Percentiles rank a stretch among this genome's conserved stretches.
These are phyloP conservation scores for Fusarium sp. DNA, from an alignment of 2,329 filamentous ascomycete genomes.

Conservation along the genomic window DNA sequence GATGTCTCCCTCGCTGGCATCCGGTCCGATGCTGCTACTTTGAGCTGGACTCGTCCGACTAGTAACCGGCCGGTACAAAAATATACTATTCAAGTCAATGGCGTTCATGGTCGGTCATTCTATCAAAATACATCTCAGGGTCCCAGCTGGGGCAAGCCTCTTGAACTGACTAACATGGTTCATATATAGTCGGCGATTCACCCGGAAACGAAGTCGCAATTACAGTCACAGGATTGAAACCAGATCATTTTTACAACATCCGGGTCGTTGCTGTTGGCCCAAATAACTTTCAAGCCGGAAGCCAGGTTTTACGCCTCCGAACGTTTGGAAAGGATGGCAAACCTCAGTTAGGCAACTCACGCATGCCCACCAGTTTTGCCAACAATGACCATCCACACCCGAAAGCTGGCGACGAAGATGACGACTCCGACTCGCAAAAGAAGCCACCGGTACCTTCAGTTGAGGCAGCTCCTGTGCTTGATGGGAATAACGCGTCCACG, in stretches of 20 bases:
- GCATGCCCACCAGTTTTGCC: conserved; percentile 70
- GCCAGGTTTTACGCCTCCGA: conserved; percentile 85
- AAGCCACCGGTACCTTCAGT: conserved; percentile 68
- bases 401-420: conserved; percentile 60
- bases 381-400: conserved; percentile 65
- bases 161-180: conserved; percentile 33
- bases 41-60: conserved; percentile 89
- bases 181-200: conserved; percentile 81
- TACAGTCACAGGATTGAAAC: conserved; percentile 88
- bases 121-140: conserved; percentile 12
- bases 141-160: conserved; percentile 1
- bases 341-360: conserved; percentile 71
- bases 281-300: conserved; percentile 93
- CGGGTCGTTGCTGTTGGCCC: conserved; percentile 92
- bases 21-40: conserved; percentile 85
- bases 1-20: conserved; percentile 93
- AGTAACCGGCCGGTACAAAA: conserved; percentile 80
- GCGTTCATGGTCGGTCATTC: conserved; percentile 80
- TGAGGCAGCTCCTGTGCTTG: conserved; percentile 74
- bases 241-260: conserved; percentile 92
- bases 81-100: conserved; percentile 94
- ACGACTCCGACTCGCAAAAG: conserved; percentile 63
- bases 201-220: conserved; percentile 72
- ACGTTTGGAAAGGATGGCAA: conserved; percentile 79
- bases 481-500: conserved; percentile 71